Percentiles rank a stretch among this genome's conserved stretches.
These are phyloP conservation scores for Sophora flavescens DNA, from an alignment of 306 rosid genomes.

Conservation along the genomic window DNA sequence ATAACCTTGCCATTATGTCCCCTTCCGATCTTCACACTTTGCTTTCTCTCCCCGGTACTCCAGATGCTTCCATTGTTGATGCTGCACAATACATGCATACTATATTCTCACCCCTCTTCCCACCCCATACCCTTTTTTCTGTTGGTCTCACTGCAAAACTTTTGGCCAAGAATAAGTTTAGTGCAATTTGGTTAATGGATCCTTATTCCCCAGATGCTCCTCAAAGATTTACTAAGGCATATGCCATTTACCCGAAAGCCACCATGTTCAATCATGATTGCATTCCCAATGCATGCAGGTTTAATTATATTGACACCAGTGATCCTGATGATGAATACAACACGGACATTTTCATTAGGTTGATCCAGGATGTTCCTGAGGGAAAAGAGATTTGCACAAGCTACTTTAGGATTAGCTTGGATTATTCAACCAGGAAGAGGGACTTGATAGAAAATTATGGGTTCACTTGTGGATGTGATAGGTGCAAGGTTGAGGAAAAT, in stretches of 20 bases:
- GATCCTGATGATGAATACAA: slow-evolving; percentile 33
- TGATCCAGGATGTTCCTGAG: slow-evolving; percentile 66
- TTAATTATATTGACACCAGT: slow-evolving; percentile 60
- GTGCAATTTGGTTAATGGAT: slow-evolving; percentile 77
- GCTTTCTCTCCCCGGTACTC: slow-evolving; percentile 63
- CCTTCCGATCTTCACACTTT: slow-evolving; percentile 24
- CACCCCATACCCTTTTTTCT: slow-evolving; percentile 36
- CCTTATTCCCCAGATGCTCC: slow-evolving; percentile 56
- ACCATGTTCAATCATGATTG: slow-evolving; percentile 71
- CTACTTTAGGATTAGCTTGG: slow-evolving; percentile 62
- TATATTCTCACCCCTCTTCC: slow-evolving; percentile 52
- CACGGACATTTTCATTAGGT: slow-evolving; percentile 62
- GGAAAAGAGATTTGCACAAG: slow-evolving; percentile 79
- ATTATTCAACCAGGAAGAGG: slow-evolving; percentile 56
- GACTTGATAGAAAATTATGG: slow-evolving; percentile 67
- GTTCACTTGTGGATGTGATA: slow-evolving; percentile 69
- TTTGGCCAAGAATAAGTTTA: slow-evolving; percentile 66
- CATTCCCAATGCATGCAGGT: slow-evolving; percentile 82
- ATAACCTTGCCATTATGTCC: slow-evolving; percentile 48
- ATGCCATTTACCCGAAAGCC: slow-evolving; percentile 63
- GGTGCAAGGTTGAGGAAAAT: slow-evolving; percentile 67
- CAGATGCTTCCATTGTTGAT: slow-evolving; percentile 27
- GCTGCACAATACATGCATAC: slow-evolving; percentile 55
- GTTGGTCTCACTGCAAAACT: slow-evolving; percentile 56
- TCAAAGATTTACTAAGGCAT: slow-evolving; percentile 64